Percentiles rank a stretch among this genome's conserved stretches.
Conservation (phyloP, 768 basidiomycete genomes). For the Arthromyces matolae region DNA sequence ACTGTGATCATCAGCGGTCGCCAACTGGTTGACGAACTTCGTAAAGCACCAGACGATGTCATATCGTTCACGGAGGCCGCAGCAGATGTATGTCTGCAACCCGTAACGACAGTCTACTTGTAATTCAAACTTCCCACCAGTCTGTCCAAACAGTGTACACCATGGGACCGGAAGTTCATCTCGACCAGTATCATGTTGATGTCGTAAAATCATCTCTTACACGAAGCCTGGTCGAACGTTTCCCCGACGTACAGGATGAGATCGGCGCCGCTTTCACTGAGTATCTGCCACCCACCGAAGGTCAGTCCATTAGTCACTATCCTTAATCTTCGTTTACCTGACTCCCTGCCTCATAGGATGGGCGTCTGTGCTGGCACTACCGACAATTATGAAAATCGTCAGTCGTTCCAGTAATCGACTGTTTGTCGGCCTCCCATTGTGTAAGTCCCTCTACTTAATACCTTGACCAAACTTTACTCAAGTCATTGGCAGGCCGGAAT, state of each 20-base stretch:
- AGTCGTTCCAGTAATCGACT: slow-evolving; percentile 37
- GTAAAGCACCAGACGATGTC: slow-evolving; percentile 27
- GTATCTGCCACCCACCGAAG: slow-evolving; percentile 28
- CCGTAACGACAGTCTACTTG: no score
- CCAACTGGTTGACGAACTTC: slow-evolving; percentile 35
- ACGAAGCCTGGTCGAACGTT: slow-evolving; percentile 34
- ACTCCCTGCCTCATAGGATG: slow-evolving; percentile 30
- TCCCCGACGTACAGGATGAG: slow-evolving; percentile 43
- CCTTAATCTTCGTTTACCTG: background rate
- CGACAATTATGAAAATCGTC: slow-evolving; percentile 32
- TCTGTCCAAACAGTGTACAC: slow-evolving; percentile 33
- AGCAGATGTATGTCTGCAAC: slow-evolving; percentile 24
- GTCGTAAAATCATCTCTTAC: slow-evolving; percentile 32
- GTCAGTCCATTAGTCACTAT: slow-evolving; percentile 8
- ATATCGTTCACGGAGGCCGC: slow-evolving; percentile 27
- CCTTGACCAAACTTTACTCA: background rate
- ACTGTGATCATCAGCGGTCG: slow-evolving; percentile 29
- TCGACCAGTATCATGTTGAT: slow-evolving; percentile 28
- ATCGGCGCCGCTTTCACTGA: slow-evolving; percentile 37
- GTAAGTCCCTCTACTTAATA: slow-evolving; percentile 25
- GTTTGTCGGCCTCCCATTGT: slow-evolving; percentile 44
- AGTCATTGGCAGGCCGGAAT: slow-evolving; percentile 32
- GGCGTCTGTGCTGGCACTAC: slow-evolving; percentile 24
- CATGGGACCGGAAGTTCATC: slow-evolving; percentile 27
- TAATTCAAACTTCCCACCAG: slow-evolving; percentile 21